These are phyloP conservation scores for Malassezia sympodialis DNA, from an alignment of 1,284 basidiomycete genomes.

Conservation along the genomic window DNA sequence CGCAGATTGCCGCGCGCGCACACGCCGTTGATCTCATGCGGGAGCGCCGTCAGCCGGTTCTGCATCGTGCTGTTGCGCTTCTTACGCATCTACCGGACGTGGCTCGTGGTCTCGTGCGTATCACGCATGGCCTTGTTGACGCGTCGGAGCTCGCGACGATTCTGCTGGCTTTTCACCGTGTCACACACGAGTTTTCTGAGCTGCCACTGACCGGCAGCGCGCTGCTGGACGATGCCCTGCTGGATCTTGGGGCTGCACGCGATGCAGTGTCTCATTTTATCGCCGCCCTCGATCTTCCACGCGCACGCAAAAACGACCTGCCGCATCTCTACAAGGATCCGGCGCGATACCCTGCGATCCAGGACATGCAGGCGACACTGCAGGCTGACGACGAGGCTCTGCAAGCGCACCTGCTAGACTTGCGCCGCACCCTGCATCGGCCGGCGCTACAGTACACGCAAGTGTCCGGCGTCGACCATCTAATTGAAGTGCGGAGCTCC, in stretches of 20 bases:
- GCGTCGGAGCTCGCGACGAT: slow-evolving; percentile 72
- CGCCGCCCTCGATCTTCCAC: slow-evolving; percentile 57
- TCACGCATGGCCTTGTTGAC: slow-evolving; percentile 74
- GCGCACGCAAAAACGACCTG: slow-evolving; percentile 62
- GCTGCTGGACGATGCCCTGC: slow-evolving; percentile 64
- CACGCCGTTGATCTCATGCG: slow-evolving; percentile 76
- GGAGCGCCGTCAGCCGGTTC: slow-evolving; percentile 51
- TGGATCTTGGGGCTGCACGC: slow-evolving; percentile 60
- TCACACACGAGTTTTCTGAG: slow-evolving; percentile 60
- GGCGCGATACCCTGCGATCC: slow-evolving; percentile 61
- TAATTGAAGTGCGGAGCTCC: slow-evolving; percentile 56
- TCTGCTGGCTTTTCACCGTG: slow-evolving; percentile 64
- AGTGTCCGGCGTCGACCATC: slow-evolving; percentile 51
- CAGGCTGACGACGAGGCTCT: slow-evolving; percentile 63
- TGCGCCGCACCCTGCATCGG: slow-evolving; percentile 61
- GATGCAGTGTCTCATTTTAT: slow-evolving; percentile 57
- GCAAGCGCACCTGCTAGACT: slow-evolving; percentile 62
- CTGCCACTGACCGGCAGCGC: slow-evolving; percentile 53
- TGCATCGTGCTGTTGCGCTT: slow-evolving; percentile 59
- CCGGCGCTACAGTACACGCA: slow-evolving; percentile 67
- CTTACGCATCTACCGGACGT: slow-evolving; percentile 63
- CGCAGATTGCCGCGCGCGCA: slow-evolving; percentile 59
- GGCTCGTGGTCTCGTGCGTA: slow-evolving; percentile 72
- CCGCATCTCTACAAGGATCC: slow-evolving; percentile 64
- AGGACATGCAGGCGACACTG: slow-evolving; percentile 55